A percentile compares a stretch with the other conserved stretches of the same genome.
These are phyloP conservation scores for Aspergillus thermomutatus DNA, from an alignment of 2,329 filamentous ascomycete species.

Conservation along the genomic window DNA sequence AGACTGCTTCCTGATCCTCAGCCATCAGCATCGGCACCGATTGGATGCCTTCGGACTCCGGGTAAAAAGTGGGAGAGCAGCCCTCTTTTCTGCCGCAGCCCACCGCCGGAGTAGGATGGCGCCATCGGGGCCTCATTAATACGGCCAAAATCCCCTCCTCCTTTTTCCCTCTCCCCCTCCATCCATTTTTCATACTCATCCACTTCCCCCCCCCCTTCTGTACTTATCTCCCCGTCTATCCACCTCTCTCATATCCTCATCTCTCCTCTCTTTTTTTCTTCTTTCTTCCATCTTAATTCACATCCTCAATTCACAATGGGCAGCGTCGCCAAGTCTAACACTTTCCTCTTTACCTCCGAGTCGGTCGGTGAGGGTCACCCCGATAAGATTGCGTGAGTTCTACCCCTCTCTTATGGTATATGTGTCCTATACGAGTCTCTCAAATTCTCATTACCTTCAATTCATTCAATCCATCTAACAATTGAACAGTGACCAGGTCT, in stretches of 20 bases:
- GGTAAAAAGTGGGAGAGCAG: background rate
- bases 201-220: slow-evolving; percentile 3
- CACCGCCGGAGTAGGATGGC: slow-evolving; percentile 28
- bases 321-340: slow-evolving; percentile 55
- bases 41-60: background rate
- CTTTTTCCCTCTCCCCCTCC: slow-evolving; percentile 7
- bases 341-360: slow-evolving; percentile 87
- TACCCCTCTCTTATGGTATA: slow-evolving; percentile 4
- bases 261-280: slow-evolving; percentile 5
- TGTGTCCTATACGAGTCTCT: background rate
- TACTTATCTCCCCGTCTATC: slow-evolving; percentile 1
- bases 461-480: slow-evolving; percentile 13
- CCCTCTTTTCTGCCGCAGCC: slow-evolving; percentile 16
- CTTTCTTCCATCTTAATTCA: slow-evolving; percentile 19
- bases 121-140: slow-evolving; percentile 25
- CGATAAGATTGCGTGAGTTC: slow-evolving; percentile 80
- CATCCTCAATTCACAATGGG: slow-evolving; percentile 53
- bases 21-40: background rate
- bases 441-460: slow-evolving; percentile 1
- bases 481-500: slow-evolving; percentile 76
- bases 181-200: background rate
- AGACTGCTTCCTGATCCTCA: background rate
- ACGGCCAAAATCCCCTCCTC: slow-evolving; percentile 8
- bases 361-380: slow-evolving; percentile 88
- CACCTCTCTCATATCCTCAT: slow-evolving; percentile 6